Conservation (phyloP, 2,329 filamentous ascomycete species). For the Talaromyces sp. region DNA sequence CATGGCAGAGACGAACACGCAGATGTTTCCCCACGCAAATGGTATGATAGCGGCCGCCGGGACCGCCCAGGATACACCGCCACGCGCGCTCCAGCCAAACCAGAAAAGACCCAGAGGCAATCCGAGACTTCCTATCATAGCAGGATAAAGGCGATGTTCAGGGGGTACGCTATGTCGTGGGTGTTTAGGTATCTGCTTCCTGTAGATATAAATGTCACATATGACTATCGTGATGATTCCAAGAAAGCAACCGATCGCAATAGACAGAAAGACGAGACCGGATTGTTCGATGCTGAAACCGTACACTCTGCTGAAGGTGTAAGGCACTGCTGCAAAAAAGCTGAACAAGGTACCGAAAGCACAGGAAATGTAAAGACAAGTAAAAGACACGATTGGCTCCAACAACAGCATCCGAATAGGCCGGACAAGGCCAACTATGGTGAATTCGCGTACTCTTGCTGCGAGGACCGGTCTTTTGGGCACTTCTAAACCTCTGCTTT, state of each 20-base stretch:
- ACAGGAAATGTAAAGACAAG: conserved; percentile 24
- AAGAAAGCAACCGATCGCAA: conserved; percentile 66
- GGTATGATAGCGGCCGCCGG: conserved; percentile 25
- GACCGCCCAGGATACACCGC: conserved; percentile 40
- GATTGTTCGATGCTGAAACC: conserved; percentile 55
- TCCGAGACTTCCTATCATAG: conserved; percentile 48
- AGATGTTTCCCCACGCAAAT: conserved; percentile 28
- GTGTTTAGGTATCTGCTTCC: background rate
- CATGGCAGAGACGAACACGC: conserved; percentile 24
- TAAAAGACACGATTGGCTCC: conserved; percentile 25
- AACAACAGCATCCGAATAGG: conserved; percentile 26
- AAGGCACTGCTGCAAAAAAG: conserved; percentile 20
- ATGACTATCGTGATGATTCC: conserved; percentile 29
- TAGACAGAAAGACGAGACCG: conserved; percentile 55
- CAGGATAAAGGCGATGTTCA: conserved; percentile 48
- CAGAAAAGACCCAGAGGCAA: conserved; percentile 48
- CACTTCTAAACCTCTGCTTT: conserved; percentile 12
- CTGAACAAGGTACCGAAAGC: conserved; percentile 25
- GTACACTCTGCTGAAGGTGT: conserved; percentile 54
- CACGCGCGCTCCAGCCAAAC: conserved; percentile 47
- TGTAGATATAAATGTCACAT: background rate
- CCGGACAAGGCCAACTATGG: conserved; percentile 3
- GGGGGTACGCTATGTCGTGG: conserved; percentile 38
- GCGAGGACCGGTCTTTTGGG: background rate
- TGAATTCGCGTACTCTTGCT: background rate